A percentile compares a stretch with the other conserved stretches of the same genome.
phyloP scores from a whole-genome alignment of 179 eudicot species.

The Spinacia oleracea region DNA sequence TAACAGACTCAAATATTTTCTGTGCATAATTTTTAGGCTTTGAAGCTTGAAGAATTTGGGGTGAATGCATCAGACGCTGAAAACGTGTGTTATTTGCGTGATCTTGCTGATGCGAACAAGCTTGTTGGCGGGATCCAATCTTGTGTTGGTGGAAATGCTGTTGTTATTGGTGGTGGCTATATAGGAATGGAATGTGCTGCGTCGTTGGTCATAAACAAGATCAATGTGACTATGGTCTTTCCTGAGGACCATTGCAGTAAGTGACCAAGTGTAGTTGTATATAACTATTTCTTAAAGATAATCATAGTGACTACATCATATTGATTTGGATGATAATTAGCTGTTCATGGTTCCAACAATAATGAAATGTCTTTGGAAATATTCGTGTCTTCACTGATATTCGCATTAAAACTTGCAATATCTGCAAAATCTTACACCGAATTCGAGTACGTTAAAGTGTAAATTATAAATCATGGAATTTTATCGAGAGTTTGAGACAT shows the following conservation, averaged over 20 bases:
- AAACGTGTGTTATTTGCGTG: conserved; percentile 92
- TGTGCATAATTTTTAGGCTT: conserved; percentile 54
- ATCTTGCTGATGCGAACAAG: conserved; percentile 83
- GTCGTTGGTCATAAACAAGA: conserved; percentile 88
- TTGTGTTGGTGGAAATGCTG: conserved; percentile 74
- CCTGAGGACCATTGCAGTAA: conserved; percentile 93
- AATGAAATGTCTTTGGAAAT: not conserved
- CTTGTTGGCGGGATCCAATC: conserved; percentile 73
- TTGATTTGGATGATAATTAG: not conserved
- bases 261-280: conserved; percentile 61
- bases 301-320: not conserved
- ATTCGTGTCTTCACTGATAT: not conserved
- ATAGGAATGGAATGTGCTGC: conserved; percentile 99
- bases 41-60: conserved; percentile 99
- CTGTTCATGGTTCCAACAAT: not conserved
- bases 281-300: not conserved
- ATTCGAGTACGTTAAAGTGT: not conserved
- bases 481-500: too few relatives aligned
- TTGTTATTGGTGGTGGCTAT: conserved; percentile 98
- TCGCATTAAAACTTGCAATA: not conserved
- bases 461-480: not conserved
- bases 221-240: conserved; percentile 94
- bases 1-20: conserved; percentile 21
- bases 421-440: not conserved
- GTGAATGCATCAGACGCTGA: conserved; percentile 80